phyloP scores from a whole-genome alignment of 208 protist genomes.

The Acanthamoeba lenticulata region DNA sequence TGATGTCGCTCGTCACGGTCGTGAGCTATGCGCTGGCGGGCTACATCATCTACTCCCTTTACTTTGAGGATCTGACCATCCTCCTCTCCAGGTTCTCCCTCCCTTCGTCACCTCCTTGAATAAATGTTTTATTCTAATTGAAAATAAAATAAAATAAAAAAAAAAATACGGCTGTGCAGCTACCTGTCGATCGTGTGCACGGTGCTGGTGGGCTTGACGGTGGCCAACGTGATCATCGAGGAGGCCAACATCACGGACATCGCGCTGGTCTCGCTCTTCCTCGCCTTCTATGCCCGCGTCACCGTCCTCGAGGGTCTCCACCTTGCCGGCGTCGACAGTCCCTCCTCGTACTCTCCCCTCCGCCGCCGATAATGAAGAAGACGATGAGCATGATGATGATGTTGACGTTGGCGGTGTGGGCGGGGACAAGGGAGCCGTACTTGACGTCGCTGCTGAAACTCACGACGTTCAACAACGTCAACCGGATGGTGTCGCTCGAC shows the following conservation, averaged over 20 bases:
- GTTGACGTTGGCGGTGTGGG: not conserved
- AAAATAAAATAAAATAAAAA: too few relatives aligned
- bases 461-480: conserved; percentile 32
- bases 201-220: conserved; percentile 9
- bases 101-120: too few relatives aligned
- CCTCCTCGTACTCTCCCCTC: not conserved
- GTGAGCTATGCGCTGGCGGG: not conserved
- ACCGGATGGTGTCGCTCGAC: not conserved
- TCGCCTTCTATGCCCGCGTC: conserved; percentile 17
- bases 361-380: not conserved
- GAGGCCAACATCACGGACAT: conserved; percentile 49
- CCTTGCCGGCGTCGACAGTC: not conserved
- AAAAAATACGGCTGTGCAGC: not conserved
- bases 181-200: conserved; percentile 55
- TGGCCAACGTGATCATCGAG: conserved; percentile 46
- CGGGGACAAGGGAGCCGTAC: not conserved
- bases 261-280: conserved; percentile 34
- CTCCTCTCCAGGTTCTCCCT: not conserved
- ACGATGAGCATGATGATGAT: not conserved
- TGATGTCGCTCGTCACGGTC: not conserved
- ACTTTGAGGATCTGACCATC: not conserved
- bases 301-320: not conserved
- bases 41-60: not conserved
- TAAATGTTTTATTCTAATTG: too few relatives aligned
- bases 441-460: not conserved